These are phyloP conservation scores for Leishmania major DNA, from an alignment of 208 protist genomes.

Conservation along the genomic window DNA sequence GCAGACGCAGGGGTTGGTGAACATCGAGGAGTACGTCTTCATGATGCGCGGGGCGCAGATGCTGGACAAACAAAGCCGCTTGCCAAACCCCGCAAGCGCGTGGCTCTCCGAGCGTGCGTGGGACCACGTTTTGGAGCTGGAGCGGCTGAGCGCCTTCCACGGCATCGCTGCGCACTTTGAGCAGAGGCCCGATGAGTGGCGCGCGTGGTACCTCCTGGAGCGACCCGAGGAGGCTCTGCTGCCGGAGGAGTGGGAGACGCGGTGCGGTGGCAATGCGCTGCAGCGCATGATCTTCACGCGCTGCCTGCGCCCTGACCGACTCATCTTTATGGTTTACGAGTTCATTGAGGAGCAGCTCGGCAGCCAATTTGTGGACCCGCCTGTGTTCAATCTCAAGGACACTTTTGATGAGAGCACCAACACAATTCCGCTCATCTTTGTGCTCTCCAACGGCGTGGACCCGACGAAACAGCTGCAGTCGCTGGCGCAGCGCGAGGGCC, in stretches of 20 bases:
- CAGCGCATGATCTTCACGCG: conserved; percentile 98
- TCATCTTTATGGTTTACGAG: conserved; percentile 96
- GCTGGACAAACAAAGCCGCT: conserved; percentile 93
- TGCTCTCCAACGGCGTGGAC: conserved; percentile 97
- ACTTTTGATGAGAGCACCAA: conserved; percentile 94
- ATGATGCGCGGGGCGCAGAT: conserved; percentile 97
- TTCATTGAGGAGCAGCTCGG: conserved; percentile 97
- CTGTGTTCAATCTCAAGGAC: conserved; percentile 95
- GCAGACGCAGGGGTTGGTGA: conserved; percentile 87
- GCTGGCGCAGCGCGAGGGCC: conserved; percentile 87
- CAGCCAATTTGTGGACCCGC: conserved; percentile 96
- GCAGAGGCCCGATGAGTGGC: conserved; percentile 94
- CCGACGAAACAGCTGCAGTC: conserved; percentile 93
- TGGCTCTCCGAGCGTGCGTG: conserved; percentile 97
- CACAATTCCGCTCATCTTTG: conserved; percentile 97
- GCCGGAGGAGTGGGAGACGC: conserved; percentile 96
- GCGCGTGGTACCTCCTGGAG: conserved; percentile 93
- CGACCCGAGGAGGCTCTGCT: conserved; percentile 95
- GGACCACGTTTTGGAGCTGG: conserved; percentile 98
- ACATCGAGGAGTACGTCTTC: conserved; percentile 98
- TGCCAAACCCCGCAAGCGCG: conserved; percentile 94
- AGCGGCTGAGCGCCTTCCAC: conserved; percentile 96
- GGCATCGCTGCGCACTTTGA: conserved; percentile 96
- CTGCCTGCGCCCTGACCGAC: conserved; percentile 97
- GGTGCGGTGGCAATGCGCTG: conserved; percentile 90